Conservation (phyloP, 768 basidiomycete genomes). For the Boletus insuetus region DNA sequence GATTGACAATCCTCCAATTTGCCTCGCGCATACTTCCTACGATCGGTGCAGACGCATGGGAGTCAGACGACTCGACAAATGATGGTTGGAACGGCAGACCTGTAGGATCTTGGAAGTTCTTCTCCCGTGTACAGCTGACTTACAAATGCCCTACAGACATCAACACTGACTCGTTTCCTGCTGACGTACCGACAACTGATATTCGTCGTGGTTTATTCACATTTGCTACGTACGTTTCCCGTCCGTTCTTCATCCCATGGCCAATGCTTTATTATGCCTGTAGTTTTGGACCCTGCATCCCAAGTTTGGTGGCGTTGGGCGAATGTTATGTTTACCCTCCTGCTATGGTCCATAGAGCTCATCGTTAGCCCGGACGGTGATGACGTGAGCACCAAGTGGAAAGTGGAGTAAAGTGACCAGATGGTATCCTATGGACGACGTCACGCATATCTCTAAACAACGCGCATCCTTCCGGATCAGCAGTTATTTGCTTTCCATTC, state of each 20-base stretch:
- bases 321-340: conserved; percentile 82
- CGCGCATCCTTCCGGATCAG: conserved; percentile 14
- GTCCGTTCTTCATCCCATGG: neutral
- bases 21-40: conserved; percentile 82
- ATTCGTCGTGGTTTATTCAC: conserved; percentile 85
- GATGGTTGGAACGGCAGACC: conserved; percentile 70
- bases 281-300: conserved; percentile 85
- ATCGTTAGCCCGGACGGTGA: conserved; percentile 78
- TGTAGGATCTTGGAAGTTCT: conserved; percentile 36
- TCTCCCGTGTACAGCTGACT: conserved; percentile 8
- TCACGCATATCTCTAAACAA: conserved; percentile 3
- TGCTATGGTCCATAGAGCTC: conserved; percentile 81
- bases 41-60: conserved; percentile 81
- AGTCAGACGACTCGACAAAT: conserved; percentile 59
- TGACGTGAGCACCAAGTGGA: conserved; percentile 67
- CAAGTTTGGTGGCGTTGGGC: conserved; percentile 94
- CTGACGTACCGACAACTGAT: conserved; percentile 82
- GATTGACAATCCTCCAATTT: conserved; percentile 75
- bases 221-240: conserved; percentile 65
- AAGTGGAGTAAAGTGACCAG: conserved; percentile 50
- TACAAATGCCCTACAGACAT: conserved; percentile 49
- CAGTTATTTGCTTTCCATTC: conserved; percentile 66
- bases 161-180: conserved; percentile 67
- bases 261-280: conserved; percentile 1
- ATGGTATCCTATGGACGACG: conserved; percentile 8